Percentiles rank a stretch among this genome's conserved stretches.
Evolutionary conservation across 1,284 basidiomycete species (phyloP).

Genomic region (Erythrobasidium hasegawianum): DNA sequence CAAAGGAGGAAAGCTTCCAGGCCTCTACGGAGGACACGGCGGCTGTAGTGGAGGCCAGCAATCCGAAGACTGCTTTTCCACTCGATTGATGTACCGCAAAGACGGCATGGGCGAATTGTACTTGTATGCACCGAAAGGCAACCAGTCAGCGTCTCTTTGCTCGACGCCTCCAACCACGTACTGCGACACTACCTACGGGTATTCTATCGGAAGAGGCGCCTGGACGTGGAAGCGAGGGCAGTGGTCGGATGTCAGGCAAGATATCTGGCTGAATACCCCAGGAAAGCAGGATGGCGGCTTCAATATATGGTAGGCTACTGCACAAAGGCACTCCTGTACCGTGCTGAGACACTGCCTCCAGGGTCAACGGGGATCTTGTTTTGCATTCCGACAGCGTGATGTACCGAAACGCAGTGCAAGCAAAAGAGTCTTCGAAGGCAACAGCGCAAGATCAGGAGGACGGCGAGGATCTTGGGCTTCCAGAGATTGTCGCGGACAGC

Average conservation of each 20-base stretch:
- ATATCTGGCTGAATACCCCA: constrained; percentile 65
- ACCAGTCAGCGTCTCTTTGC: constrained; percentile 56
- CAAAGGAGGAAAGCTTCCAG: constrained; percentile 47
- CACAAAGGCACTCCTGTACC: background rate
- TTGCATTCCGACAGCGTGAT: constrained; percentile 40
- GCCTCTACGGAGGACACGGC: constrained; percentile 46
- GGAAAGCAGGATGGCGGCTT: constrained; percentile 50
- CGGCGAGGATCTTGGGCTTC: constrained; percentile 19
- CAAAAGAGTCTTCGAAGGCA: background rate
- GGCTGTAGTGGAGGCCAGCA: constrained; percentile 45
- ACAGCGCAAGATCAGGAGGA: constrained; percentile 21
- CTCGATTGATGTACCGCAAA: constrained; percentile 40
- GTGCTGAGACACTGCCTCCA: constrained; percentile 5
- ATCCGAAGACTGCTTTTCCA: constrained; percentile 44
- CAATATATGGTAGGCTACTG: constrained; percentile 29
- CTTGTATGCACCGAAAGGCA: constrained; percentile 58
- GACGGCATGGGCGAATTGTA: constrained; percentile 45
- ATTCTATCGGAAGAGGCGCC: constrained; percentile 68
- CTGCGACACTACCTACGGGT: constrained; percentile 63
- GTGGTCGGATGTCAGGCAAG: constrained; percentile 66
- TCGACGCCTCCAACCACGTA: constrained; percentile 57
- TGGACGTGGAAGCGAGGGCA: constrained; percentile 62
- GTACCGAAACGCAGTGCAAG: constrained; percentile 41
- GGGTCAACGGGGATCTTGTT: constrained; percentile 43
- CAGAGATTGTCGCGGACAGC: background rate